These are phyloP conservation scores for Coemansia sp. DNA, from an alignment of 192 early-diverging fungal genomes.

Conservation along the genomic window DNA sequence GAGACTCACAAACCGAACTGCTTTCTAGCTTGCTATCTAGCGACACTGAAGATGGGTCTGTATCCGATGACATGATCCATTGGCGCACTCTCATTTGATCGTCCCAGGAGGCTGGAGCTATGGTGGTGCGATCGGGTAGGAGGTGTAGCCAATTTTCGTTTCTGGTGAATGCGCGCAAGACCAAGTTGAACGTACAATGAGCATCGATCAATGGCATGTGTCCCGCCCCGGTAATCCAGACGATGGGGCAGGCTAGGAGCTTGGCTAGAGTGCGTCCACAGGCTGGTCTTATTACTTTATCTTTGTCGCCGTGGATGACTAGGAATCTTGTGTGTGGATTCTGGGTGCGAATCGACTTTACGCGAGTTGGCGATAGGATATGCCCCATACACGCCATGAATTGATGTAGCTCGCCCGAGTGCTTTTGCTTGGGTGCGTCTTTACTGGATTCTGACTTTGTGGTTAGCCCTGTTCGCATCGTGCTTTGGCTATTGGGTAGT, in stretches of 20 bases:
- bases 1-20: not conserved
- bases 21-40: too few relatives aligned
- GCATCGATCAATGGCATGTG: slow-evolving; percentile 54
- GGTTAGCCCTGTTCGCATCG: not conserved
- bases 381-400: slow-evolving; percentile 53
- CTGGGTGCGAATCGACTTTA: slow-evolving; percentile 15
- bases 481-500: not conserved
- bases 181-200: slow-evolving; percentile 46
- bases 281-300: slow-evolving; percentile 41
- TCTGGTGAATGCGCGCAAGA: slow-evolving; percentile 33
- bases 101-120: slow-evolving; percentile 29
- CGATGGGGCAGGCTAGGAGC: slow-evolving; percentile 34
- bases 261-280: slow-evolving; percentile 47
- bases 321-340: slow-evolving; percentile 41
- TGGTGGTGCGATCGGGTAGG: slow-evolving; percentile 19
- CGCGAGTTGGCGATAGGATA: slow-evolving; percentile 23
- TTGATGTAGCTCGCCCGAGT: slow-evolving; percentile 47
- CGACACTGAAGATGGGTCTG: not conserved
- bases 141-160: slow-evolving; percentile 30
- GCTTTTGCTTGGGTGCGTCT: slow-evolving; percentile 7
- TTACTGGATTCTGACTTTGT: not conserved
- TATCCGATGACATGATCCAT: slow-evolving; percentile 16
- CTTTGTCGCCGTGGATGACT: slow-evolving; percentile 50
- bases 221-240: slow-evolving; percentile 34
- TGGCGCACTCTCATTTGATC: slow-evolving; percentile 22